These are phyloP conservation scores for Leucoagaricus sp. DNA, from an alignment of 1,284 basidiomycete genomes.

Conservation along the genomic window DNA sequence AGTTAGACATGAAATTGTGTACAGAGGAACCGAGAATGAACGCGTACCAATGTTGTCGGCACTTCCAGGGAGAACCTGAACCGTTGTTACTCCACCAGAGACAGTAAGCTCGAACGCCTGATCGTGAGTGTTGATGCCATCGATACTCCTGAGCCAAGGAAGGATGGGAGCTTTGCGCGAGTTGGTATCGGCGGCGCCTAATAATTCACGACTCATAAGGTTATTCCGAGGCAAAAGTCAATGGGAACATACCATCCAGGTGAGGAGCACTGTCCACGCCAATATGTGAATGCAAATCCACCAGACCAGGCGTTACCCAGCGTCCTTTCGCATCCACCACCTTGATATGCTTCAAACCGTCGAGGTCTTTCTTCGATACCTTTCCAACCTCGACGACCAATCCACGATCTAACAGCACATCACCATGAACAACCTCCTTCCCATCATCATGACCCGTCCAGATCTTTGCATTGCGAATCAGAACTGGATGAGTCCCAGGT, in stretches of 20 bases:
- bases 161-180: too few species aligned
- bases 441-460: slow-evolving; percentile 75
- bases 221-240: too few species aligned
- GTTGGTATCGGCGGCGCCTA: slow-evolving; percentile 31
- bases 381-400: slow-evolving; percentile 50
- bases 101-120: too few species aligned
- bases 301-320: slow-evolving; percentile 55
- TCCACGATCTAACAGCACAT: slow-evolving; percentile 57
- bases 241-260: slow-evolving; percentile 38
- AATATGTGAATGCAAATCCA: slow-evolving; percentile 76
- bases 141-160: too few species aligned
- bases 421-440: slow-evolving; percentile 60
- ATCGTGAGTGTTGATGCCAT: too few species aligned
- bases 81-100: too few species aligned
- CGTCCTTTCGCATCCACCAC: slow-evolving; percentile 44
- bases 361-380: slow-evolving; percentile 30
- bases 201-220: too few species aligned
- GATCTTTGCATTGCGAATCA: slow-evolving; percentile 76
- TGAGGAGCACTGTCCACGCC: too few species aligned
- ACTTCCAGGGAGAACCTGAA: too few species aligned
- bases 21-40: too few species aligned
- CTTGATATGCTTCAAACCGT: slow-evolving; percentile 28
- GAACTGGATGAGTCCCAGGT: slow-evolving; percentile 52
- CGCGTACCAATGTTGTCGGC: too few species aligned
- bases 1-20: too few species aligned